Base-by-base conservation (phyloP, 2,329 filamentous ascomycete genomes). In the Fusarium albidum region DNA sequence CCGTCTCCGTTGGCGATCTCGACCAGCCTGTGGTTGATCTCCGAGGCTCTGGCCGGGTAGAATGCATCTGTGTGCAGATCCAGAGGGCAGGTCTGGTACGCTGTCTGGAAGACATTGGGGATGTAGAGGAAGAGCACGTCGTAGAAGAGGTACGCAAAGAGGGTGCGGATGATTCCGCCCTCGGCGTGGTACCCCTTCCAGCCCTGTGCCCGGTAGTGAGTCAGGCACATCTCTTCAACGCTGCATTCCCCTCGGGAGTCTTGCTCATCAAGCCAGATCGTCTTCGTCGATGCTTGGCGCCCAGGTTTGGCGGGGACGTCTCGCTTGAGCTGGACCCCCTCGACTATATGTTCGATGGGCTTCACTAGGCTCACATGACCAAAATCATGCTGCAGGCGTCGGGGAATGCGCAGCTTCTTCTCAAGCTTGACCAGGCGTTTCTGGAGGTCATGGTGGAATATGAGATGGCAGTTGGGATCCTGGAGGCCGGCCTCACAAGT, bases 161-260 rank as follows among this genome's bases (percentile, higher is more conserved):
- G 79, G 0, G 95, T 99, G n/a, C 92, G 87, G 7, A 98, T 77
- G 64, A 98, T 93, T 3, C 93, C 91, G 28, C 92, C 92, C 78
- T 99, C 95, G 14, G 89, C 86, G 73, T 99, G 95, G 68, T 94
- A 97, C 10, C 95, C 95, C 71, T 96, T 96, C 88, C 92, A 98
- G 3, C 93, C 94, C 45, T 89, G 80, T 9, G 82, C 79, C 27
- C 91, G 87, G 73, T 98, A 98, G 77, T 89, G 85, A 37, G 87
- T 92, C 31, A 99, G 80, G 70, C 93, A 97, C 92, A 99, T 96
- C 49, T 85, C 89, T 75, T 99, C 95, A 11, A 99, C 95, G 46
- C 86, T 88, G 71, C 93, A 96, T 72, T 95, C 89, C 15, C 82
- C 85, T 28, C 82, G 82, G 9, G 78, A 82, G 68, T 89, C 88